These are phyloP conservation scores for Graphilbum ipis-grandicollis DNA, from an alignment of 2,329 filamentous ascomycete genomes.

Conservation along the genomic window DNA sequence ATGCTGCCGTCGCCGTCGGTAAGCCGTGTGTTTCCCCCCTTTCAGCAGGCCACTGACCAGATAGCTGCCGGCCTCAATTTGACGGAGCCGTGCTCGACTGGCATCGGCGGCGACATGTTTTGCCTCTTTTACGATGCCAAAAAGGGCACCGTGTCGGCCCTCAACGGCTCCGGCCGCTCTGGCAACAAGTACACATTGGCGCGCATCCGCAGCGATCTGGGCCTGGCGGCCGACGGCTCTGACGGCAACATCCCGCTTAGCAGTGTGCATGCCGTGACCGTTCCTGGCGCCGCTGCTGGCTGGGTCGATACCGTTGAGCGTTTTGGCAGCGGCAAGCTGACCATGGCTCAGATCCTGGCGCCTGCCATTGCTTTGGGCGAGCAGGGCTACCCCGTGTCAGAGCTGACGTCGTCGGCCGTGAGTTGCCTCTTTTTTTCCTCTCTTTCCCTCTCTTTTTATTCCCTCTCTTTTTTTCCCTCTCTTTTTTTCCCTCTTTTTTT, in stretches of 20 bases:
- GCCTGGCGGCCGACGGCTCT: conserved; percentile 35
- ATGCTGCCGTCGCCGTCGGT: conserved; percentile 78
- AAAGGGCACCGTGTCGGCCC: conserved; percentile 61
- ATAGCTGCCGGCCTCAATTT: conserved; percentile 79
- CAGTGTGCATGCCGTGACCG: conserved; percentile 68
- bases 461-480: not conserved
- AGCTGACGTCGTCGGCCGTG: conserved; percentile 54
- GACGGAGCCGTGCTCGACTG: conserved; percentile 82
- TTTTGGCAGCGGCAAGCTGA: conserved; percentile 77
- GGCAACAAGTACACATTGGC: conserved; percentile 53
- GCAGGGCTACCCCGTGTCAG: conserved; percentile 76
- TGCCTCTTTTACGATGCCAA: conserved; percentile 80
- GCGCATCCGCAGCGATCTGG: conserved; percentile 50
- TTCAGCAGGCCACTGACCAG: not conserved
- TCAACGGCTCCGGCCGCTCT: conserved; percentile 88
- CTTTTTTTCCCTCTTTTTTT: not conserved
- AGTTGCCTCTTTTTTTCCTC: conserved; percentile 16
- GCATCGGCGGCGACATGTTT: conserved; percentile 96
- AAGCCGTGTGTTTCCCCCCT: conserved; percentile 12
- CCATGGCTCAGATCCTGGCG: conserved; percentile 56
- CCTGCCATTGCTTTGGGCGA: conserved; percentile 79
- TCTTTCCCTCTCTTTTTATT: not conserved
- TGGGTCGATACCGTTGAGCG: conserved; percentile 81
- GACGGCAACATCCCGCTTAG: conserved; percentile 34
- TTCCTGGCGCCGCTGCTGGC: conserved; percentile 79